Base-by-base conservation (phyloP, 2,329 filamentous ascomycete species). In the Madurella mycetomatis region DNA sequence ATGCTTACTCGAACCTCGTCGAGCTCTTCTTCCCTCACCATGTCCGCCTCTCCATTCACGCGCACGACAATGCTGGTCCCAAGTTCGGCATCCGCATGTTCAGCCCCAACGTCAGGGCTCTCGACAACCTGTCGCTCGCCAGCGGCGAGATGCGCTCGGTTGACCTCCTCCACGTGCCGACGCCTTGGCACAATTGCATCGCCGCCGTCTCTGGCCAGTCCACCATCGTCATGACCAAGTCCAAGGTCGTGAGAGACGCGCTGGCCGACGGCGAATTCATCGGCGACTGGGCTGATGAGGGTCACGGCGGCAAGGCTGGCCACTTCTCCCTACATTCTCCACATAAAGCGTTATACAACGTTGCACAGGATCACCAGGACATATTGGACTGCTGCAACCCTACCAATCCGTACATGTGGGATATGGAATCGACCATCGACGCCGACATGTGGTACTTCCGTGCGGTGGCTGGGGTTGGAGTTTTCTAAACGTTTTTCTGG, bases 131-230 rank as follows among this genome's bases (percentile, higher is more conserved):
- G 17, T 51, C 49, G 11, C 41, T 42, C 17, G 41, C 44, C n/a
- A 42, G 49, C 18, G 49, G 45, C 9, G 31, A 45, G 13, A 51
- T 45, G 49, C 39, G 41, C 12, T 51, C 49, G 15, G 25, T 46
- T 2, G 49, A 51, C 31, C 34, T 51, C 17, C 41, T 51, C 11
- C 49, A 51, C 34, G 39, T 51, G 11, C 49, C 49, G 15, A 51
- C 49, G 13, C 49, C 49, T 7, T 51, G 49, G 49, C 49, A 51
- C 41, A 51, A 51, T 16, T 51, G 49, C 41, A 42, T 51, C 30
- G 49, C 41, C 12, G 17, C 39, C 41, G 25, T 51, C 30, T 30
- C 39, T 8, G 49, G 49, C 15, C 44, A 42, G 17, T 32, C 44
- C n/a, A 37, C 45, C 17, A 43, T 45, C n/a, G 15, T 51, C 34